Percentiles rank a stretch among this genome's conserved stretches.
These are phyloP conservation scores for Entomophthora muscae DNA, from an alignment of 371 early-diverging fungal species.

Conservation along the genomic window DNA sequence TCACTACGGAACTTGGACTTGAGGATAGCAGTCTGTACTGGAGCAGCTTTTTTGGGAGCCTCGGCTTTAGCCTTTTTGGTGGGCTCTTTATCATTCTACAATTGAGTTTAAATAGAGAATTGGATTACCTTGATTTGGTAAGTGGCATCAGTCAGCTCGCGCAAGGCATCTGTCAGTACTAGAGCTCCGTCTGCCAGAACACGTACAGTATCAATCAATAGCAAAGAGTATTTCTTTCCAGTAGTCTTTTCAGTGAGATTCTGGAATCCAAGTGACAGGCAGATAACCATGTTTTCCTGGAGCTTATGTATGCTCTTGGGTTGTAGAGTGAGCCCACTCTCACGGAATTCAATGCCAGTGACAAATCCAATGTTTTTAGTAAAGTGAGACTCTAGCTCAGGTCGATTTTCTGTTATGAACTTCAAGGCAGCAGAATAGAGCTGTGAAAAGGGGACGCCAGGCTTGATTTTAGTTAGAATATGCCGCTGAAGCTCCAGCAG, in stretches of 20 bases:
- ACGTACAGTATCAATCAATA: constrained; percentile 65
- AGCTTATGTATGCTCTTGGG: constrained; percentile 48
- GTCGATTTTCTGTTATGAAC: constrained; percentile 53
- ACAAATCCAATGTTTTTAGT: constrained; percentile 79
- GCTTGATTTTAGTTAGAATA: constrained; percentile 43
- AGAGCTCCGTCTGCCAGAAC: constrained; percentile 40
- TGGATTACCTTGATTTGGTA: constrained; percentile 47
- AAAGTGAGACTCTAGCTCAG: constrained; percentile 70
- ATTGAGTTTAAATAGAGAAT: constrained; percentile 11
- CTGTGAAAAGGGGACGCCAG: constrained; percentile 59
- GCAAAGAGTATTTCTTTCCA: constrained; percentile 51
- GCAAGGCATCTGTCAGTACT: constrained; percentile 54
- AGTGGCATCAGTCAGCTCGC: constrained; percentile 50
- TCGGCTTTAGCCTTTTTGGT: constrained; percentile 17
- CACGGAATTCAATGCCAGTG: constrained; percentile 91
- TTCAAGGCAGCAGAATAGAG: constrained; percentile 51
- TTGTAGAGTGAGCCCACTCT: constrained; percentile 51
- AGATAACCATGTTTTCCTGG: constrained; percentile 69
- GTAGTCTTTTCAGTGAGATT: constrained; percentile 57
- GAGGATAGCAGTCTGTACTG: constrained; percentile 52
- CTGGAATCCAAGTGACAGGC: constrained; percentile 70
- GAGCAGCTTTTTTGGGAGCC: constrained; percentile 15
- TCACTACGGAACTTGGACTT: constrained; percentile 77
- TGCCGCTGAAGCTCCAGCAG: constrained; percentile 64
- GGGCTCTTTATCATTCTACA: constrained; percentile 29